Percentiles rank a stretch among this genome's conserved stretches.
Evolutionary conservation across 2,329 filamentous ascomycete genomes (phyloP).

Genomic region (Bipolaris victoriae): DNA sequence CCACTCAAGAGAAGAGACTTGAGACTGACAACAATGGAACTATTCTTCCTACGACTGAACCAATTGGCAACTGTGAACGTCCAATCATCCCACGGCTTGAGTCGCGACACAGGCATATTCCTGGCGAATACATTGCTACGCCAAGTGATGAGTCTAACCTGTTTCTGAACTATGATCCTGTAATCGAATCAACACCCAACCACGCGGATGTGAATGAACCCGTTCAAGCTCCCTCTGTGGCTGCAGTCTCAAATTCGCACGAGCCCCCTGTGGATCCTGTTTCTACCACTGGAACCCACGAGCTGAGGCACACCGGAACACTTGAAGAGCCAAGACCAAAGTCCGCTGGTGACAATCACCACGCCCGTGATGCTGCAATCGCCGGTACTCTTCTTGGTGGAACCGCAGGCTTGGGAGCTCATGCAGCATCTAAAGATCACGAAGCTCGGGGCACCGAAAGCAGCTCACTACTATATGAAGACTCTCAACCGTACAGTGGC

Average conservation of each 20-base stretch:
- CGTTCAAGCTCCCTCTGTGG: not conserved
- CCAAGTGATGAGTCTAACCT: slow-evolving; percentile 37
- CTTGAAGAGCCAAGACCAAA: slow-evolving; percentile 27
- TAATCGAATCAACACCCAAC: slow-evolving; percentile 11
- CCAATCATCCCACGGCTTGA: slow-evolving; percentile 40
- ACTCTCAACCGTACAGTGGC: slow-evolving; percentile 35
- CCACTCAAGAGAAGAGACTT: slow-evolving; percentile 22
- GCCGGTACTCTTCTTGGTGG: slow-evolving; percentile 34
- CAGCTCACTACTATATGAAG: slow-evolving; percentile 20
- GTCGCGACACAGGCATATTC: slow-evolving; percentile 42
- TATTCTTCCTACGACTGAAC: not conserved
- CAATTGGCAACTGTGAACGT: slow-evolving; percentile 6
- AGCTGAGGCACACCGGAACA: slow-evolving; percentile 34
- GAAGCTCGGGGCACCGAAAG: slow-evolving; percentile 20
- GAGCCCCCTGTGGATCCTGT: not conserved
- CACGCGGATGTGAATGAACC: not conserved
- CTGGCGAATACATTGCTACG: slow-evolving; percentile 43
- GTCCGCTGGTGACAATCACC: slow-evolving; percentile 31
- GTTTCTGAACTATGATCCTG: slow-evolving; percentile 24
- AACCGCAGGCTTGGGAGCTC: slow-evolving; percentile 31
- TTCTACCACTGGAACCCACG: slow-evolving; percentile 17
- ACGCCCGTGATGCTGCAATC: slow-evolving; percentile 35
- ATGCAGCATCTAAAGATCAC: slow-evolving; percentile 22
- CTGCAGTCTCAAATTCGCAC: slow-evolving; percentile 1
- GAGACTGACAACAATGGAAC: slow-evolving; percentile 1